phyloP scores from a whole-genome alignment of 495 filamentous ascomycete genomes.

The Trichoderma reesei region DNA sequence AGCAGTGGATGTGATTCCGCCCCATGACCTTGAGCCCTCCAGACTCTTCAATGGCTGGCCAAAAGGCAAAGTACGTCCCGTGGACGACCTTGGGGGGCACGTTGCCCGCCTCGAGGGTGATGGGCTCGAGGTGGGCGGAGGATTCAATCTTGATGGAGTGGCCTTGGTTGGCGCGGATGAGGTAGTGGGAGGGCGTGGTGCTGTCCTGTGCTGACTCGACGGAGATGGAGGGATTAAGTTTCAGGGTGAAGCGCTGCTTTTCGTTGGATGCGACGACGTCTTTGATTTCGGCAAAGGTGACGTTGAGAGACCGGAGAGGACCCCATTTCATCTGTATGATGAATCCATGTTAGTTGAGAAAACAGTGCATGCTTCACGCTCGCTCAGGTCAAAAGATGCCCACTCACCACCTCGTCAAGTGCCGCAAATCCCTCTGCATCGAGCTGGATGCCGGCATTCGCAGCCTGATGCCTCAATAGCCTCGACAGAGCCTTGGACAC shows the following conservation, averaged over 20 bases:
- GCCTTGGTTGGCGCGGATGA: slow-evolving; percentile 93
- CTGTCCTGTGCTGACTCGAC: slow-evolving; percentile 18
- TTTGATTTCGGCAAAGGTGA: slow-evolving; percentile 64
- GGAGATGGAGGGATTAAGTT: slow-evolving; percentile 28
- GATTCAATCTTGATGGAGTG: slow-evolving; percentile 65
- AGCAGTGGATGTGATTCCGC: slow-evolving; percentile 81
- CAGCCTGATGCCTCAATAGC: slow-evolving; percentile 75
- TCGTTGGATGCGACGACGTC: slow-evolving; percentile 64
- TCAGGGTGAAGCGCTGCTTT: slow-evolving; percentile 79
- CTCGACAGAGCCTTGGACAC: slow-evolving; percentile 75
- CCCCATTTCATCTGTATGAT: slow-evolving; percentile 55
- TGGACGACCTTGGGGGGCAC: slow-evolving; percentile 65
- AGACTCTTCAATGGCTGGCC: slow-evolving; percentile 56
- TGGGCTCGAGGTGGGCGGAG: slow-evolving; percentile 54
- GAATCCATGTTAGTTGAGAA: background rate
- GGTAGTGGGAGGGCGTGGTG: slow-evolving; percentile 53
- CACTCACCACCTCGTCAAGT: slow-evolving; percentile 66
- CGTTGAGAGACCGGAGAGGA: slow-evolving; percentile 55
- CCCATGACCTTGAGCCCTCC: slow-evolving; percentile 75
- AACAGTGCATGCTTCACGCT: background rate
- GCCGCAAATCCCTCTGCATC: slow-evolving; percentile 72
- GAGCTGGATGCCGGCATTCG: slow-evolving; percentile 64
- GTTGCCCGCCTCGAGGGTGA: slow-evolving; percentile 41
- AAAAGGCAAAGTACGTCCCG: slow-evolving; percentile 73
- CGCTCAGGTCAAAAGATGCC: slow-evolving; percentile 7